Evolutionary conservation across 2,329 filamentous ascomycete species (phyloP).

Genomic region (Fusarium siculi): DNA sequence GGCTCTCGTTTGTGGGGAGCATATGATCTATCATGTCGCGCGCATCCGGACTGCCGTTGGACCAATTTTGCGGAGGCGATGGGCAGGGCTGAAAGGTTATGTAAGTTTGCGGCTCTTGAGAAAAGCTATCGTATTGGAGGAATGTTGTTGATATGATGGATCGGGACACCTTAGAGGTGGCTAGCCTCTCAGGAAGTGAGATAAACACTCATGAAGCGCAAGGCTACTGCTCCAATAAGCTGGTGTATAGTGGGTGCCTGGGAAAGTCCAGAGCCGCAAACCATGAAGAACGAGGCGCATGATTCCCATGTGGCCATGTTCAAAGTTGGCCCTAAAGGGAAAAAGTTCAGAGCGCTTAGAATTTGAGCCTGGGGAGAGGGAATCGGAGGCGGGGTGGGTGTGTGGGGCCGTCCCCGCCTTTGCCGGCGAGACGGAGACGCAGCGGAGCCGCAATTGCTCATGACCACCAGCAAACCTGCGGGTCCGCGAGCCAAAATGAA

Average conservation of each 20-base stretch:
- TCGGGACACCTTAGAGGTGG: background rate
- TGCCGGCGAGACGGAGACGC: conserved; percentile 43
- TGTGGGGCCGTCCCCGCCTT: conserved; percentile 35
- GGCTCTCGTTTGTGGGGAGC: conserved; percentile 33
- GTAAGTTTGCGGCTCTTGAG: conserved; percentile 8
- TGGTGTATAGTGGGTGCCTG: background rate
- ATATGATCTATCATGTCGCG: conserved; percentile 22
- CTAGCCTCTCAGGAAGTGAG: background rate
- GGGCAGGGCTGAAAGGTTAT: conserved; percentile 11
- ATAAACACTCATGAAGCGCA: background rate
- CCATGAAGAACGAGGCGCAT: background rate
- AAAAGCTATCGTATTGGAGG: background rate
- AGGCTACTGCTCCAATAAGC: background rate
- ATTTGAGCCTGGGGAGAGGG: conserved; percentile 10
- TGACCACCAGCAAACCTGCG: conserved; percentile 31
- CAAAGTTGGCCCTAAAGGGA: background rate
- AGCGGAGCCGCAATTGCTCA: conserved; percentile 44
- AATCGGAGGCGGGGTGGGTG: conserved; percentile 17
- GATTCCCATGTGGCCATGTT: conserved; percentile 3
- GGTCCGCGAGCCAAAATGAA: conserved; percentile 40
- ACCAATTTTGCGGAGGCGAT: background rate
- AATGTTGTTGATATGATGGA: background rate
- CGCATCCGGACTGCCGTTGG: conserved; percentile 9
- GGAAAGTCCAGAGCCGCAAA: background rate
- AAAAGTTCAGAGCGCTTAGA: background rate